These are phyloP conservation scores for Backusella westeae DNA, from an alignment of 192 early-diverging fungal species.

Conservation along the genomic window DNA sequence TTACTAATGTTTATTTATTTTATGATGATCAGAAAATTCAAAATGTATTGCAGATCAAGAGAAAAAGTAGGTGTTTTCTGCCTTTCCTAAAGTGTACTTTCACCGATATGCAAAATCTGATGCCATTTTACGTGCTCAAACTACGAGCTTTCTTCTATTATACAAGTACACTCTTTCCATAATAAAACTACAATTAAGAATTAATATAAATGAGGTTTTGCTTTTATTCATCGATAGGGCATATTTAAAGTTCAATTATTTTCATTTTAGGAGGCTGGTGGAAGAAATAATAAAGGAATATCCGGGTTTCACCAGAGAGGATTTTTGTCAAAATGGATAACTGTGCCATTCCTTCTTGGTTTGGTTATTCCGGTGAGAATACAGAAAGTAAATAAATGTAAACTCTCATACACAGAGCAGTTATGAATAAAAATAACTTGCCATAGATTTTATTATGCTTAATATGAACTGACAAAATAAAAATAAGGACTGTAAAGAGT, in stretches of 20 bases:
- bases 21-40: not conserved
- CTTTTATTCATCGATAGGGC: not conserved
- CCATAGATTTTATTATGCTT: not conserved
- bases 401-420: not conserved
- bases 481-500: not conserved
- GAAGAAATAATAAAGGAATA: not conserved
- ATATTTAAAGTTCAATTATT: not conserved
- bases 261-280: not conserved
- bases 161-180: not conserved
- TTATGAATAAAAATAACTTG: not conserved
- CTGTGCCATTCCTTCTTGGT: not conserved
- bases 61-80: not conserved
- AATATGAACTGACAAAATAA: not conserved
- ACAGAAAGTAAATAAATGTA: not conserved
- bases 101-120: not conserved
- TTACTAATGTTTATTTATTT: not conserved
- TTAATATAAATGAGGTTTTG: not conserved
- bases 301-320: not conserved
- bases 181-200: not conserved
- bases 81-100: not conserved
- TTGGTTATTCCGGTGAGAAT: not conserved
- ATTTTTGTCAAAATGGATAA: not conserved
- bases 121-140: not conserved
- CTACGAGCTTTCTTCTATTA: not conserved
- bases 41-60: not conserved